phyloP scores from a whole-genome alignment of 2,329 filamentous ascomycete genomes.

The Fusarium nygamai region DNA sequence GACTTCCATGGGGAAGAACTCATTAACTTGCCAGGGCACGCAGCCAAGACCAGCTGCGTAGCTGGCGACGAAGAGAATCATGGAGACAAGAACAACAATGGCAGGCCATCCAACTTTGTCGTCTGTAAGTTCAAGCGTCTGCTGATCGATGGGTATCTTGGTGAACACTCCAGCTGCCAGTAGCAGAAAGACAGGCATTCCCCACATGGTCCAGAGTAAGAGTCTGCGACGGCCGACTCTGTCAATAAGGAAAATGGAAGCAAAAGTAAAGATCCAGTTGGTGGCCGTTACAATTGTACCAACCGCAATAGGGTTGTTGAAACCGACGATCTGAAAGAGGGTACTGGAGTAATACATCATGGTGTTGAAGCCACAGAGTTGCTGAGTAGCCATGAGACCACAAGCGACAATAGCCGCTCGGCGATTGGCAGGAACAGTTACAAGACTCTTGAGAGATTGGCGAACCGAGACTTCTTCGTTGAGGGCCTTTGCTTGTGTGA shows the following conservation, averaged over 20 bases:
- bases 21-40: slow-evolving; percentile 58
- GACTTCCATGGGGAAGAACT: slow-evolving; percentile 58
- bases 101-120: slow-evolving; percentile 43
- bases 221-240: slow-evolving; percentile 55
- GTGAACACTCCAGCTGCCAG: slow-evolving; percentile 37
- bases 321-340: slow-evolving; percentile 59
- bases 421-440: not conserved
- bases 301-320: slow-evolving; percentile 58
- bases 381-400: slow-evolving; percentile 27
- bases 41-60: slow-evolving; percentile 57
- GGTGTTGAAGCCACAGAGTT: slow-evolving; percentile 63
- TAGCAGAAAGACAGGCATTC: slow-evolving; percentile 51
- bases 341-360: slow-evolving; percentile 60
- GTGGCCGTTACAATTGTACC: slow-evolving; percentile 54
- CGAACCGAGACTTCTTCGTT: not conserved
- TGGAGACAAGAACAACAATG: slow-evolving; percentile 53
- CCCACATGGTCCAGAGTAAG: slow-evolving; percentile 43
- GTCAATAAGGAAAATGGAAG: slow-evolving; percentile 58
- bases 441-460: not conserved
- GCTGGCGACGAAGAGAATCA: slow-evolving; percentile 41
- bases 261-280: slow-evolving; percentile 59
- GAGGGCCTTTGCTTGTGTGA: not conserved
- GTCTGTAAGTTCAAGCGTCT: not conserved
- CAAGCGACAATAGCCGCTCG: not conserved
- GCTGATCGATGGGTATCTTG: not conserved